Percentiles rank a stretch among this genome's conserved stretches.
These are phyloP conservation scores for Physaria fendleri DNA, from an alignment of 345 rosid species.

Conservation along the genomic window DNA sequence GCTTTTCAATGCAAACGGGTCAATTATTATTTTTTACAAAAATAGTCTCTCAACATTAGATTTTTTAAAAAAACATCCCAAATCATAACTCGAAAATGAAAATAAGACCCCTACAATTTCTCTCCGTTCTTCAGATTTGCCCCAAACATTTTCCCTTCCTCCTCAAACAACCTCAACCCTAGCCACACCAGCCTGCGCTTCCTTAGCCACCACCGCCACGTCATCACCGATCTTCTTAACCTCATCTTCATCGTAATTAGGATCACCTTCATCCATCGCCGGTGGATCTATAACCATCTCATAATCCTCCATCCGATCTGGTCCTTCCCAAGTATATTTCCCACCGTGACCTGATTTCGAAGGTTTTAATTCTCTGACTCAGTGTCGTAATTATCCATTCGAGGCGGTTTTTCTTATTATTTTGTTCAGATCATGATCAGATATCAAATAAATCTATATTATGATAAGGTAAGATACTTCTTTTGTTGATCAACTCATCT, in stretches of 20 bases:
- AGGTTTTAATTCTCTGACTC: conserved; percentile 16
- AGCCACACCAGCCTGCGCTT: conserved; percentile 43
- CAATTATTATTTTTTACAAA: conserved; percentile 8
- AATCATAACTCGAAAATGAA: neutral
- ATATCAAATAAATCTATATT: neutral
- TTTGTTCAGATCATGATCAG: neutral
- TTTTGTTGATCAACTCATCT: neutral
- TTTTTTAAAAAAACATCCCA: neutral
- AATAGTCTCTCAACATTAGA: neutral
- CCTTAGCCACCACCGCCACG: conserved; percentile 51
- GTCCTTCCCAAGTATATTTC: conserved; percentile 93
- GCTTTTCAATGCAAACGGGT: neutral
- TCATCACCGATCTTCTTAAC: conserved; percentile 34
- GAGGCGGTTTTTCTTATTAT: neutral
- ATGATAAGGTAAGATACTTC: too few relatives aligned
- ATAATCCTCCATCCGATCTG: conserved; percentile 37
- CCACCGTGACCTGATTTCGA: conserved; percentile 80
- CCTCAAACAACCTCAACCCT: conserved; percentile 39
- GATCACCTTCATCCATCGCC: conserved; percentile 72
- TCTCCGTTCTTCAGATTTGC: neutral
- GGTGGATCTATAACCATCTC: conserved; percentile 47
- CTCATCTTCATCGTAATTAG: conserved; percentile 64
- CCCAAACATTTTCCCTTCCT: neutral
- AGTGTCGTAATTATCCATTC: conserved; percentile 12
- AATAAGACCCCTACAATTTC: neutral